phyloP scores from a whole-genome alignment of 495 filamentous ascomycete genomes.

The Penicillium daleae region DNA sequence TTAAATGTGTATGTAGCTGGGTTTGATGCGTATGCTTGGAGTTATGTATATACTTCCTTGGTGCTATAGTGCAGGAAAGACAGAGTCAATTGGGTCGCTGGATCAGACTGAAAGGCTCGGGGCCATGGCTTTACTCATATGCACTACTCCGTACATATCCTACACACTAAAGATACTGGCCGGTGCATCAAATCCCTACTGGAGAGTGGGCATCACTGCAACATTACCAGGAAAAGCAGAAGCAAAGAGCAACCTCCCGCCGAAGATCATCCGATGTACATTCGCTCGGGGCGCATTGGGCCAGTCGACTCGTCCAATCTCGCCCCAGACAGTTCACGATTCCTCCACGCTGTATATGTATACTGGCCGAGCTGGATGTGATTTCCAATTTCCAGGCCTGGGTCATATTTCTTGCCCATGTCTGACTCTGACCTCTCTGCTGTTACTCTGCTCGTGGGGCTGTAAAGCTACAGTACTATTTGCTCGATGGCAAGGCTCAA shows the following conservation, averaged over 20 bases:
- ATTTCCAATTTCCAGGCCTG: background rate
- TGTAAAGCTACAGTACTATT: background rate
- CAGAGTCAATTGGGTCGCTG: background rate
- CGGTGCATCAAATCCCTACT: background rate
- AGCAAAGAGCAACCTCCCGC: background rate
- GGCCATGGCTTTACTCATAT: background rate
- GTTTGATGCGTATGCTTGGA: background rate
- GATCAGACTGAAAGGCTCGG: background rate
- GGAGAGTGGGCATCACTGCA: background rate
- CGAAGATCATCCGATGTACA: constrained; percentile 14
- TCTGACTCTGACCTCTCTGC: background rate
- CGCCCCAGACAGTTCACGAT: constrained; percentile 9
- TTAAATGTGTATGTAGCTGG: too few relatives aligned
- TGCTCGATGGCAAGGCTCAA: background rate
- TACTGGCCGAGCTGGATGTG: background rate
- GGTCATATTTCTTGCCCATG: constrained; percentile 13
- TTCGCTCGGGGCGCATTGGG: constrained; percentile 14
- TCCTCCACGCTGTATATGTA: background rate
- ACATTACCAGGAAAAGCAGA: background rate
- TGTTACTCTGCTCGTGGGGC: background rate
- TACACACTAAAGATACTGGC: background rate
- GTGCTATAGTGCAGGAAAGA: background rate
- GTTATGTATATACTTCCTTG: background rate
- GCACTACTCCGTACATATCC: background rate
- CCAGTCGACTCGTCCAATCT: constrained; percentile 21